These are phyloP conservation scores for Hypholoma fasciculare DNA, from an alignment of 768 basidiomycete species.

Conservation along the genomic window DNA sequence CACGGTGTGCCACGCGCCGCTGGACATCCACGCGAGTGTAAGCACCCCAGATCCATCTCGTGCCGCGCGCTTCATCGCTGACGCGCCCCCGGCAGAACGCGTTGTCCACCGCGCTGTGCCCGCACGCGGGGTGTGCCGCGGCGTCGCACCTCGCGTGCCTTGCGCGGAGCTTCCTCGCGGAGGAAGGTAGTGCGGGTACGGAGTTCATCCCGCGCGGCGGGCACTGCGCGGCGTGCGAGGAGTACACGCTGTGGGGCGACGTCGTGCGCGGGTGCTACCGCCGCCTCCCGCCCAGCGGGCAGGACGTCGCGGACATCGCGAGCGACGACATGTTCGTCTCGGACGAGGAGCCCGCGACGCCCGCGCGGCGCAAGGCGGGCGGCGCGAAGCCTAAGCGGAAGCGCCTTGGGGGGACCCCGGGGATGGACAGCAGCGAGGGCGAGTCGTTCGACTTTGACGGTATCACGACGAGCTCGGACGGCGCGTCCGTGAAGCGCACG, in stretches of 20 bases:
- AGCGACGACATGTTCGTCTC: constrained; percentile 35
- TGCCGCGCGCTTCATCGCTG: background rate
- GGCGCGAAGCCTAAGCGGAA: too few species aligned
- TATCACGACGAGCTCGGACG: constrained; percentile 16
- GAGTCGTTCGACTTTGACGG: constrained; percentile 19
- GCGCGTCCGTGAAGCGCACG: background rate
- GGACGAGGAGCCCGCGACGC: constrained; percentile 21
- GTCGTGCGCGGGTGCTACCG: constrained; percentile 63
- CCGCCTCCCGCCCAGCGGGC: constrained; percentile 26
- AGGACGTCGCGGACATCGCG: constrained; percentile 25
- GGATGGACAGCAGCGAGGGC: constrained; percentile 9
- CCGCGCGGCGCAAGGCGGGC: too few species aligned
- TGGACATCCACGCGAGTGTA: constrained; percentile 37
- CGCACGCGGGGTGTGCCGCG: constrained; percentile 45
- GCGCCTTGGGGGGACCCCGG: too few species aligned
- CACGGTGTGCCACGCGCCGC: constrained; percentile 43
- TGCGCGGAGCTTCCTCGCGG: constrained; percentile 27
- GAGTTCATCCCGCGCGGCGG: constrained; percentile 64
- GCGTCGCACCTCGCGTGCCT: constrained; percentile 63
- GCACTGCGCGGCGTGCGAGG: constrained; percentile 47
- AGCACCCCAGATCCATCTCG: constrained; percentile 20
- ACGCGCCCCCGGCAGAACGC: constrained; percentile 40
- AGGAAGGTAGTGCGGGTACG: constrained; percentile 17
- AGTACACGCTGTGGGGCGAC: constrained; percentile 71
- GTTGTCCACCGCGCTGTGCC: constrained; percentile 54